Evolutionary conservation across 768 basidiomycete species (phyloP).

Genomic region (Podaxis carcinomalis): DNA sequence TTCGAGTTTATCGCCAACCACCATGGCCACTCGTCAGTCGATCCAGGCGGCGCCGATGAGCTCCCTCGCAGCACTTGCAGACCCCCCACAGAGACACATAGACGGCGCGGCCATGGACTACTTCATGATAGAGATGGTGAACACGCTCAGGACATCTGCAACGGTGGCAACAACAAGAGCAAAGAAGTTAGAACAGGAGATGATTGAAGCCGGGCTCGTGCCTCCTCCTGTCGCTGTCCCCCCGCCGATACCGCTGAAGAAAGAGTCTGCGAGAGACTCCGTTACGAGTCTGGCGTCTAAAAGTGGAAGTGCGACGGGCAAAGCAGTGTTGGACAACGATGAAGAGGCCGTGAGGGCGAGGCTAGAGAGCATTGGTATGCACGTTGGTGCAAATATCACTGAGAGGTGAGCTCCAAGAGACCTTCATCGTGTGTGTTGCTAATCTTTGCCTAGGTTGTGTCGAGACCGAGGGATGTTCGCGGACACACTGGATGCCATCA

Average conservation of each 20-base stretch:
- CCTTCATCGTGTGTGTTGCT: background rate
- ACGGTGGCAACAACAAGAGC: constrained; percentile 63
- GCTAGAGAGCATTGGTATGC: constrained; percentile 79
- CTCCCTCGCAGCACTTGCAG: constrained; percentile 37
- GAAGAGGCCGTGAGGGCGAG: constrained; percentile 67
- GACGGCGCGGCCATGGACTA: constrained; percentile 79
- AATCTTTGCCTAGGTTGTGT: constrained; percentile 51
- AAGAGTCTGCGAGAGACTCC: constrained; percentile 39
- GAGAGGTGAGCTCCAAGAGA: constrained; percentile 59
- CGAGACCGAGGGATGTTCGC: constrained; percentile 70
- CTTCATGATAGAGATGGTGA: constrained; percentile 78
- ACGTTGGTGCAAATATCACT: constrained; percentile 82
- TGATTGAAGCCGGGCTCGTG: constrained; percentile 74
- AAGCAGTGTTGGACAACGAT: constrained; percentile 52
- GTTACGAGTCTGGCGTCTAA: constrained; percentile 36
- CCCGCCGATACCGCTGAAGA: constrained; percentile 35
- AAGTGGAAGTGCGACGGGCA: constrained; percentile 30
- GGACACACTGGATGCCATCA: constrained; percentile 86
- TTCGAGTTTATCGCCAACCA: too few relatives aligned
- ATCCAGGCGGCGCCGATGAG: background rate
- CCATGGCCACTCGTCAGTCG: too few relatives aligned
- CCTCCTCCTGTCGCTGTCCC: constrained; percentile 41
- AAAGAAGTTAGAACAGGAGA: constrained; percentile 70
- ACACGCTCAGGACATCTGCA: constrained; percentile 70
- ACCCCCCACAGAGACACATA: constrained; percentile 56